These are phyloP conservation scores for Monilinia fructicola DNA, from an alignment of 2,329 filamentous ascomycete genomes.

Conservation along the genomic window DNA sequence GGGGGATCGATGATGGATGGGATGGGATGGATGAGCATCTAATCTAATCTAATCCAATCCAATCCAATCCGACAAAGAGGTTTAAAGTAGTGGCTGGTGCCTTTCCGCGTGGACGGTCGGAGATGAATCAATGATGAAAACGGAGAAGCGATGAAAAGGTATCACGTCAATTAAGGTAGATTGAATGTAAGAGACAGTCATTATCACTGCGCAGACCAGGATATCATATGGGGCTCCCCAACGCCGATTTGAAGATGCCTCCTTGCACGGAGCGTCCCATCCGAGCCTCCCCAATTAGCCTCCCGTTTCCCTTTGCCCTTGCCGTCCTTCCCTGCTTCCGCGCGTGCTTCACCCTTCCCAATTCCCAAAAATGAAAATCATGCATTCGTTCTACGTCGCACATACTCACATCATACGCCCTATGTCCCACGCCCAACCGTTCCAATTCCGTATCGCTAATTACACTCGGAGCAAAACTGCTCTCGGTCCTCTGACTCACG, in stretches of 20 bases:
- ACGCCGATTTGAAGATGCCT: conserved; percentile 43
- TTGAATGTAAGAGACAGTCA: not conserved
- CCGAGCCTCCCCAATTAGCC: conserved; percentile 40
- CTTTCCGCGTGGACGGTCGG: too few species aligned
- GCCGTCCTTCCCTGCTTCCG: not conserved
- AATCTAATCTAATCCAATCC: too few species aligned
- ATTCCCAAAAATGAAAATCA: not conserved
- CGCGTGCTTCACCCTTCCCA: not conserved
- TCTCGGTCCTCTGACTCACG: conserved; percentile 30
- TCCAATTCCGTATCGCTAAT: conserved; percentile 34
- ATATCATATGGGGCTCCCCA: conserved; percentile 43
- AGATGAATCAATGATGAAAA: too few species aligned
- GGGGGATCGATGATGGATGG: too few species aligned
- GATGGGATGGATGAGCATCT: too few species aligned
- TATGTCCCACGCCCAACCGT: conserved; percentile 31
- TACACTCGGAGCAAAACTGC: conserved; percentile 30
- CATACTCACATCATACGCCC: not conserved
- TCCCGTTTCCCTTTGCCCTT: conserved; percentile 31
- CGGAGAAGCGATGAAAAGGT: too few species aligned
- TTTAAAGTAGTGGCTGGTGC: too few species aligned
- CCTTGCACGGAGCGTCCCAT: conserved; percentile 38
- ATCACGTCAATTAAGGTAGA: not conserved
- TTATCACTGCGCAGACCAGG: conserved; percentile 30
- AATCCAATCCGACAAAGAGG: too few species aligned
- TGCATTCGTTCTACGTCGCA: not conserved